Base-by-base conservation (phyloP, 1,139 yeast genomes). In the Trichomonascaceae sp. region DNA sequence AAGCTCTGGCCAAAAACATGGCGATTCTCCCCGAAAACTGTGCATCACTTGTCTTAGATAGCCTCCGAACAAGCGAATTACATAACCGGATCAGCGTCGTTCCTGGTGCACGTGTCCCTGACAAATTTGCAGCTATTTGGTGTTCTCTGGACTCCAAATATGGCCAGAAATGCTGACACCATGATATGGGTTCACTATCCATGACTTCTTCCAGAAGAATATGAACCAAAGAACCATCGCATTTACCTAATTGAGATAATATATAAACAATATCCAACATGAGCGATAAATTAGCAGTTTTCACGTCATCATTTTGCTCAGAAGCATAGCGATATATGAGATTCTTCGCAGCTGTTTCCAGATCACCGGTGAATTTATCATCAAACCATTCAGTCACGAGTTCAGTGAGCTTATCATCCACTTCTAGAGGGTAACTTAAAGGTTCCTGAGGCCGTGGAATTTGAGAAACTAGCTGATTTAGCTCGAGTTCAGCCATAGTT, bases 11-110 rank as follows among this genome's bases (percentile, higher is more conserved):
- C 32, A 72, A 61, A 50, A 67, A 72, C 55, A 70, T 67, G 43
- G 70, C 67, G 45, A 72, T 67, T 52, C 68, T 62, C 10, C 76
- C 76, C 2, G 74, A 66, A 56, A 72, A 72, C 39, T 60, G 64
- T 0, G 74, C 66, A 57, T 72, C 69, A 38, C 66, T 70, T 45
- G 64, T 66, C 52, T 70, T 69, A 5, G 74, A 70, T 32, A 71
- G 58, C 24, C 77, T 60, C 30, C 69, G 60, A n/a, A 71, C 61
- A 19, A 74, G 56, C 7, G 71, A 62, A 50, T 72, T 73, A 52
- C 74, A 68, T 20, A 70, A 60, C 3, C 78, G 65, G 32, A 74
- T 67, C 46, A 74, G 57, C 1, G 69, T 67, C 9, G 71, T 66
- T 6, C 77, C 74, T 0, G 73, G 73, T 7, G 71, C 66, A 52